Conservation (phyloP, 192 early-diverging fungal species). For the Rhizophlyctis rosea region DNA sequence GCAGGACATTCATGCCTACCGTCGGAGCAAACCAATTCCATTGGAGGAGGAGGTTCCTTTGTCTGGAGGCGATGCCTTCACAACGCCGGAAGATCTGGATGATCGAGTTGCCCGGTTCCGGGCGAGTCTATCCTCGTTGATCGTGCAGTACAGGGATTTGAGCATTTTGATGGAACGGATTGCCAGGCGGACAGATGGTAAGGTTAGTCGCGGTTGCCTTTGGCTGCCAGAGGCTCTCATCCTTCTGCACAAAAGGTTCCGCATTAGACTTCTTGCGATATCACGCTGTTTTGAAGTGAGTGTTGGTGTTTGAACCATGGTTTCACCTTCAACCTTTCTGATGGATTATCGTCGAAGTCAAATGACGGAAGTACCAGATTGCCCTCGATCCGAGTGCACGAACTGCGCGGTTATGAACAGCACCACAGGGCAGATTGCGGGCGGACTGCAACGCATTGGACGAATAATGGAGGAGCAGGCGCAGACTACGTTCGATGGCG, state of each 20-base stretch:
- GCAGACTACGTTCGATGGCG: constrained; percentile 38
- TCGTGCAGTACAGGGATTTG: constrained; percentile 61
- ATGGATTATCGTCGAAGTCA: constrained; percentile 35
- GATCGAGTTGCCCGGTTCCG: constrained; percentile 46
- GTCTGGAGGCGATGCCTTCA: constrained; percentile 33
- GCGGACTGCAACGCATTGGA: constrained; percentile 43
- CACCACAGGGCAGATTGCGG: constrained; percentile 47
- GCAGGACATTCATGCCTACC: constrained; percentile 60
- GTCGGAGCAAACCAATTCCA: constrained; percentile 44
- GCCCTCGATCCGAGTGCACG: constrained; percentile 54
- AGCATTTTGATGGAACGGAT: constrained; percentile 60
- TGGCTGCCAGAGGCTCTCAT: not conserved
- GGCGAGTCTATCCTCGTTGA: constrained; percentile 42
- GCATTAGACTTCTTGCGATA: constrained; percentile 61
- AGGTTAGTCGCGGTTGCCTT: not conserved
- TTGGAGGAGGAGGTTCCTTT: constrained; percentile 56
- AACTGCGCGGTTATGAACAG: constrained; percentile 51
- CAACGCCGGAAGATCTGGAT: constrained; percentile 51
- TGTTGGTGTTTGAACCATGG: not conserved
- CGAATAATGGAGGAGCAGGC: constrained; percentile 42
- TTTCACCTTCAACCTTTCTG: not conserved
- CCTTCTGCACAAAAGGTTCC: constrained; percentile 24
- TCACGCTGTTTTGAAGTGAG: constrained; percentile 55
- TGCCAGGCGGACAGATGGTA: constrained; percentile 60
- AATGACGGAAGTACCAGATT: constrained; percentile 53